Evolutionary conservation across 2,329 filamentous ascomycete genomes (phyloP).

Genomic region (Cryphonectria nitschkei): DNA sequence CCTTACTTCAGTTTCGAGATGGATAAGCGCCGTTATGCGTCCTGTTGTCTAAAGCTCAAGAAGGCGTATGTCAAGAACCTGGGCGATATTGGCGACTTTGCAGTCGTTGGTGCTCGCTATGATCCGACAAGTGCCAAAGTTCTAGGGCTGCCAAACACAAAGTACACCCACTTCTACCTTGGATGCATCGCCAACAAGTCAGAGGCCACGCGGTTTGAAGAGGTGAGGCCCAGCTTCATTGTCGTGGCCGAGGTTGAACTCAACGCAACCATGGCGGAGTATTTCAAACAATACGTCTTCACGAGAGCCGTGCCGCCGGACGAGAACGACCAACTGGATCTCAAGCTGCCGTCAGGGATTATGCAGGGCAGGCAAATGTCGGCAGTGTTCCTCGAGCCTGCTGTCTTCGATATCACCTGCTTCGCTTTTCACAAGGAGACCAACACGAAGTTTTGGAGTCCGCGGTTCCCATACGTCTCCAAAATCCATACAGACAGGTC

Average conservation of each 20-base stretch:
- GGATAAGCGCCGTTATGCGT: constrained; percentile 42
- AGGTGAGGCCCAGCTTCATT: constrained; percentile 61
- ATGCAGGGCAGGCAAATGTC: constrained; percentile 48
- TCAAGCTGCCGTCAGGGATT: constrained; percentile 52
- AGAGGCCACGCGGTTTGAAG: constrained; percentile 54
- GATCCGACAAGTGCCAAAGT: constrained; percentile 64
- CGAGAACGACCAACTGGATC: constrained; percentile 45
- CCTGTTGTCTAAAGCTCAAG: constrained; percentile 79
- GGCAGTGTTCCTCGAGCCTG: constrained; percentile 67
- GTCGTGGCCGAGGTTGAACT: constrained; percentile 68
- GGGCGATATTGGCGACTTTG: constrained; percentile 83
- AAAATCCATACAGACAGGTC: constrained; percentile 80
- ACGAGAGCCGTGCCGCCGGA: constrained; percentile 44
- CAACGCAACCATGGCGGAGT: constrained; percentile 53
- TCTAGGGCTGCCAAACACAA: constrained; percentile 55
- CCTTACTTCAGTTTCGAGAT: constrained; percentile 70
- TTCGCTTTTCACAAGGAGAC: constrained; percentile 76
- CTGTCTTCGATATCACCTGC: constrained; percentile 80
- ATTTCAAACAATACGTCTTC: constrained; percentile 53
- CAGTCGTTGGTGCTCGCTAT: constrained; percentile 75
- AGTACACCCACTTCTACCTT: constrained; percentile 81
- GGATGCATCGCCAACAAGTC: constrained; percentile 75
- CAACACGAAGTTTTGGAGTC: constrained; percentile 71
- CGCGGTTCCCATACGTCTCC: constrained; percentile 75
- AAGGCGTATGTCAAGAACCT: constrained; percentile 80